Evolutionary conservation across 2,329 filamentous ascomycete genomes (phyloP).

Genomic region (Rhytidhysteron rufulum): DNA sequence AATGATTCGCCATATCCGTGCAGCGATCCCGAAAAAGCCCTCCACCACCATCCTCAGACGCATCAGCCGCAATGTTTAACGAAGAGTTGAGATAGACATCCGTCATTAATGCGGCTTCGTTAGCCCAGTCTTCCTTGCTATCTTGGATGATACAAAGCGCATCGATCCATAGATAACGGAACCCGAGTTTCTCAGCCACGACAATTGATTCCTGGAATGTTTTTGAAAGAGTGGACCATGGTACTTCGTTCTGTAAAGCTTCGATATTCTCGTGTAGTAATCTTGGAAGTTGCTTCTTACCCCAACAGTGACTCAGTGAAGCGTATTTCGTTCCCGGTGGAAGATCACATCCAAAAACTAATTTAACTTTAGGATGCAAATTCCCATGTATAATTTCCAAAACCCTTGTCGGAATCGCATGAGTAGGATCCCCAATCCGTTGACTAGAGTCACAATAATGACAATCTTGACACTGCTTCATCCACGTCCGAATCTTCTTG

Average conservation of each 20-base stretch:
- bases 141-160: slow-evolving; percentile 8
- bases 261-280: neutral
- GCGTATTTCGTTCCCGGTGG: too few relatives aligned
- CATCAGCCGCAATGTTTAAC: slow-evolving; percentile 1
- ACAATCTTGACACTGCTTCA: too few relatives aligned
- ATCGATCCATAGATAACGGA: slow-evolving; percentile 8
- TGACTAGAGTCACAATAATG: too few relatives aligned
- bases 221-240: neutral
- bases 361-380: too few relatives aligned
- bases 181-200: neutral
- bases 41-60: neutral
- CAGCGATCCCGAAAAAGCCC: neutral
- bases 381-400: too few relatives aligned
- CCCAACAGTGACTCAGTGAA: slow-evolving; percentile 5
- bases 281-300: neutral
- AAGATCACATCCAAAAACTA: too few relatives aligned
- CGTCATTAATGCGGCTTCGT: slow-evolving; percentile 2
- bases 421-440: too few relatives aligned
- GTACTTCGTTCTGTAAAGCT: neutral
- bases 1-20: neutral
- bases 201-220: slow-evolving; percentile 4
- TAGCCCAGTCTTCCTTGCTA: slow-evolving; percentile 1
- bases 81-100: neutral
- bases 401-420: too few relatives aligned
- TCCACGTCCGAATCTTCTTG: too few relatives aligned